These are phyloP conservation scores for Elongisporangium senticosum DNA, from an alignment of 352 stramenopile species.

Conservation along the genomic window DNA sequence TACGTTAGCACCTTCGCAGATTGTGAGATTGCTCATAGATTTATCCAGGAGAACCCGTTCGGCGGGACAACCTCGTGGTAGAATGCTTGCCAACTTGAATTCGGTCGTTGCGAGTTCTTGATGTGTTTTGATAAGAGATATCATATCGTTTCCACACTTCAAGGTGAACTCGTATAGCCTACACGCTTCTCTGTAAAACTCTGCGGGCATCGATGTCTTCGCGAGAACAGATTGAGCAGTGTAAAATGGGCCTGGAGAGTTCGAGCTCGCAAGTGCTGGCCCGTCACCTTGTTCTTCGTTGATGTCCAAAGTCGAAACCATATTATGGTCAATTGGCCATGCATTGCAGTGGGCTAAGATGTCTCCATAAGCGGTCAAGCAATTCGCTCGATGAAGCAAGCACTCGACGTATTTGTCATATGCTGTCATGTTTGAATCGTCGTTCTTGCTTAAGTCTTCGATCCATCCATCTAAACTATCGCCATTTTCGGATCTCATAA, in stretches of 20 bases:
- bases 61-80: conserved; percentile 39
- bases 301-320: background rate
- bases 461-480: background rate
- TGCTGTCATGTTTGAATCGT: conserved; percentile 9
- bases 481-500: background rate
- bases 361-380: conserved; percentile 47
- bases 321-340: background rate
- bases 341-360: conserved; percentile 36
- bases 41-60: conserved; percentile 51
- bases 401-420: conserved; percentile 44
- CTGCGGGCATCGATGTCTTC: conserved; percentile 29
- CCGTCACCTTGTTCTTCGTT: background rate
- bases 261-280: background rate
- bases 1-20: conserved; percentile 5
- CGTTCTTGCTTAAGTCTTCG: conserved; percentile 5
- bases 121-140: background rate
- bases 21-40: conserved; percentile 24
- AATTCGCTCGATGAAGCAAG: conserved; percentile 42
- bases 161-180: conserved; percentile 43
- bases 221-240: conserved; percentile 14
- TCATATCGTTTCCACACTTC: conserved; percentile 5
- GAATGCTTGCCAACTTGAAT: conserved; percentile 56
- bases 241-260: conserved; percentile 2
- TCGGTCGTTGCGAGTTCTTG: conserved; percentile 25
- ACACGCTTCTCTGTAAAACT: conserved; percentile 58